Percentiles rank a stretch among this genome's conserved stretches.
Conservation (phyloP, 2,329 filamentous ascomycete genomes). For the Aureobasidium lini region DNA sequence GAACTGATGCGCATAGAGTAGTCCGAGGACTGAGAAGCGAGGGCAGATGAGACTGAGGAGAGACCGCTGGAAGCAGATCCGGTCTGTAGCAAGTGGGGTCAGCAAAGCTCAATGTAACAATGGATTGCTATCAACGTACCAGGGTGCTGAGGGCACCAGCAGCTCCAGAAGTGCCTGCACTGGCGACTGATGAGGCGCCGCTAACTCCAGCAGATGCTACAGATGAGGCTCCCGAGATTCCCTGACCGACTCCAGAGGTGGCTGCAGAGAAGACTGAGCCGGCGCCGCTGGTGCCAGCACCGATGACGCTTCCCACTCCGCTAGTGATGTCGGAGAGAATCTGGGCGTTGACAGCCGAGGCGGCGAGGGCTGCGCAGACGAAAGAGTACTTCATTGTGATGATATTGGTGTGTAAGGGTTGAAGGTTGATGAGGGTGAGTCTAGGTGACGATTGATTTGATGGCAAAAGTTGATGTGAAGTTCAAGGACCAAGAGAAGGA, state of each 20-base stretch:
- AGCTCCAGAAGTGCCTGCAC: background rate
- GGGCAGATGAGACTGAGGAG: background rate
- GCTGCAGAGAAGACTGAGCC: background rate
- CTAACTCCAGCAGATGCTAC: background rate
- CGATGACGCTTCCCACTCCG: background rate
- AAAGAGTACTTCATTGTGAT: conserved; percentile 11
- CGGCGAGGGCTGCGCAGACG: conserved; percentile 8
- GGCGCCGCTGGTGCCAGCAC: background rate
- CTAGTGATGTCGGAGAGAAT: conserved; percentile 4
- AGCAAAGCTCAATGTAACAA: too few relatives aligned
- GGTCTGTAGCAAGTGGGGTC: background rate
- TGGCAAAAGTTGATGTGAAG: background rate
- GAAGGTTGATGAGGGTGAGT: background rate
- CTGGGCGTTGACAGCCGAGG: conserved; percentile 1
- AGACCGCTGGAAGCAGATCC: background rate
- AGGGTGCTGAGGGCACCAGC: background rate
- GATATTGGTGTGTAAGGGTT: conserved; percentile 2
- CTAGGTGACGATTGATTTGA: background rate
- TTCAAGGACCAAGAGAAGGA: background rate
- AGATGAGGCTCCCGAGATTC: conserved; percentile 3
- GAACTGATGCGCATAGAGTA: background rate
- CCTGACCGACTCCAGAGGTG: background rate
- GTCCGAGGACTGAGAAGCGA: background rate
- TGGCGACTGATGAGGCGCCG: conserved; percentile 4
- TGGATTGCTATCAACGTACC: too few relatives aligned